Percentiles rank a stretch among this genome's conserved stretches.
phyloP scores from a whole-genome alignment of 2,329 filamentous ascomycete genomes.

The Claviceps spartinae region DNA sequence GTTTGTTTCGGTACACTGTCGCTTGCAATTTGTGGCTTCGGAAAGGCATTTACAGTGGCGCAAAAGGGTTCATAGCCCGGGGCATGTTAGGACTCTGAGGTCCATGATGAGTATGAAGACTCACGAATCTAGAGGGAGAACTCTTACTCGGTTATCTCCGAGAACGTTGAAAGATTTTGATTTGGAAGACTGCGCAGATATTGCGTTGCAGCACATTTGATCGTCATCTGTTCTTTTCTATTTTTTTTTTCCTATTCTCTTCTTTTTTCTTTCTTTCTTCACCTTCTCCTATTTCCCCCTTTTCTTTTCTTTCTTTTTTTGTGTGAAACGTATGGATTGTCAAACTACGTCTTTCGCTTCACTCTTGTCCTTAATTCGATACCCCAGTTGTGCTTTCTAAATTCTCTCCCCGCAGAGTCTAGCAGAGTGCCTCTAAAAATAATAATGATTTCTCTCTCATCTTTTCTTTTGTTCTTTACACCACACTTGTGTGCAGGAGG shows the following conservation, averaged over 20 bases:
- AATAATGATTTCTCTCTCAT: too few species aligned
- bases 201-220: conserved; percentile 3
- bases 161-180: not conserved
- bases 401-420: too few species aligned
- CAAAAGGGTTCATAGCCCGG: conserved; percentile 3
- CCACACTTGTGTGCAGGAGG: too few species aligned
- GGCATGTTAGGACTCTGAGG: conserved; percentile 1
- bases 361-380: too few species aligned
- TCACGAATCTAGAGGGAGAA: not conserved
- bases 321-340: too few species aligned
- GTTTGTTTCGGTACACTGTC: conserved; percentile 1
- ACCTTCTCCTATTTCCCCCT: not conserved
- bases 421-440: too few species aligned
- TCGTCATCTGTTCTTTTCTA: not conserved
- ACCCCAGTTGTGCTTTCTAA: too few species aligned
- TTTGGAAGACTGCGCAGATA: not conserved
- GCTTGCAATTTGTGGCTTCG: conserved; percentile 4
- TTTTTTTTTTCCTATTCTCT: not conserved
- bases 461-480: too few species aligned
- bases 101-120: not conserved
- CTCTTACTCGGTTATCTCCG: not conserved
- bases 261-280: not conserved
- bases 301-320: not conserved
- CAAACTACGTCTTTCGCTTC: too few species aligned
- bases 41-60: conserved; percentile 2